A percentile compares a stretch with the other conserved stretches of the same genome.
phyloP scores from a whole-genome alignment of 164 flowering plant species.

The Sedum album region DNA sequence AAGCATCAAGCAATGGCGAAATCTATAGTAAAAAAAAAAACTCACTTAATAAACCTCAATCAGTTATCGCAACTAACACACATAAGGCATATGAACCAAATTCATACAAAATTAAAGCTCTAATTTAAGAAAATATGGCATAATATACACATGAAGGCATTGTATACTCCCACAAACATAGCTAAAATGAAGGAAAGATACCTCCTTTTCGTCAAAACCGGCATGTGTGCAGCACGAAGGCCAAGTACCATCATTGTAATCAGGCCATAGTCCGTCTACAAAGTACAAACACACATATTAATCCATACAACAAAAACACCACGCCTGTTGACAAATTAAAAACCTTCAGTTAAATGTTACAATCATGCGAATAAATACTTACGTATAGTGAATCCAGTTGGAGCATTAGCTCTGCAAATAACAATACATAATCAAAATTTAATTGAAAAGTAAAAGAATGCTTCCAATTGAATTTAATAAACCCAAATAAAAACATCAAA shows the following conservation, averaged over 20 bases:
- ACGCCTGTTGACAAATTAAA: no score
- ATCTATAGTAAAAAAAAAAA: conserved; percentile 31
- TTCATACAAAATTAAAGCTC: no score
- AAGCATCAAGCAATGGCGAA: conserved; percentile 37
- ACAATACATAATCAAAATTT: not conserved
- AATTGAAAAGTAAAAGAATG: no score
- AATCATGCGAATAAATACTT: conserved; percentile 16
- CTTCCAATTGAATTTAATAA: not conserved
- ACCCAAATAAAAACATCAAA: not conserved
- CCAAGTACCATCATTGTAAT: conserved; percentile 82
- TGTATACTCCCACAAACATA: not conserved
- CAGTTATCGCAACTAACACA: not conserved
- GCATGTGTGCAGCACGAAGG: conserved; percentile 57
- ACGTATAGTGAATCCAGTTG: conserved; percentile 51
- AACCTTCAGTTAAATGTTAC: no score
- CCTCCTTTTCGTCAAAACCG: conserved; percentile 50
- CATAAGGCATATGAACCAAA: no score
- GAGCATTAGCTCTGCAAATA: conserved; percentile 31
- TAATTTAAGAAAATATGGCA: no score
- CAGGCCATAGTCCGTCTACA: conserved; percentile 78
- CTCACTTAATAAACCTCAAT: not conserved
- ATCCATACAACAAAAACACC: not conserved
- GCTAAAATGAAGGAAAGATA: conserved; percentile 5
- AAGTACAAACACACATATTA: conserved; percentile 2
- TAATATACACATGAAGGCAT: no score